A percentile compares a stretch with the other conserved stretches of the same genome.
Conservation (phyloP, 2,329 filamentous ascomycete genomes). For the Lachnellula arida region DNA sequence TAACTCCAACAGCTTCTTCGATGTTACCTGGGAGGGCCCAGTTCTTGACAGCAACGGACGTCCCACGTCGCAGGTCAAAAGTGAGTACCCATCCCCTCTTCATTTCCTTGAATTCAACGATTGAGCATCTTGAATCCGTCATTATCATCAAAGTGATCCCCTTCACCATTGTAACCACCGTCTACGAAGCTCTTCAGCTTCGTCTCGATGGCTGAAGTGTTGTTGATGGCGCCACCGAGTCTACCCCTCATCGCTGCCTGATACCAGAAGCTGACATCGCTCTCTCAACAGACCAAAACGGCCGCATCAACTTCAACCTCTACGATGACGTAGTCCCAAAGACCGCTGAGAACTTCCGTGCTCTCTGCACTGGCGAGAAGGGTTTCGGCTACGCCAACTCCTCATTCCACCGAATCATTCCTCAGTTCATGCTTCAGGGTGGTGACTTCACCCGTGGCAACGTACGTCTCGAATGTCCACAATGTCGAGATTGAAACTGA, state of each 20-base stretch:
- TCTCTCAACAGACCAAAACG: slow-evolving; percentile 51
- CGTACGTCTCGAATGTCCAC: slow-evolving; percentile 48
- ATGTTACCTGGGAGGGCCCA: slow-evolving; percentile 68
- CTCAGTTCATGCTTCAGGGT: slow-evolving; percentile 91
- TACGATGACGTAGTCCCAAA: slow-evolving; percentile 76
- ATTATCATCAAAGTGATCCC: background rate
- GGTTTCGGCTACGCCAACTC: slow-evolving; percentile 80
- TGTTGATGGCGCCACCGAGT: slow-evolving; percentile 18
- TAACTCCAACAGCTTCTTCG: slow-evolving; percentile 56
- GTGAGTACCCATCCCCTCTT: slow-evolving; percentile 44
- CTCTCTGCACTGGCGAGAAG: slow-evolving; percentile 79
- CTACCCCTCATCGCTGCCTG: slow-evolving; percentile 12
- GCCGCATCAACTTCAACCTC: slow-evolving; percentile 85
- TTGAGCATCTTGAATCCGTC: background rate
- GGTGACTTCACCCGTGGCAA: slow-evolving; percentile 92
- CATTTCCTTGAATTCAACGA: slow-evolving; percentile 1
- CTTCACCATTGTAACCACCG: background rate
- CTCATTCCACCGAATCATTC: slow-evolving; percentile 89
- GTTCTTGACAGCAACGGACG: slow-evolving; percentile 56
- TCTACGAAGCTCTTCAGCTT: background rate
- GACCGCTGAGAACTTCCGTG: slow-evolving; percentile 94
- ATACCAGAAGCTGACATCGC: slow-evolving; percentile 21
- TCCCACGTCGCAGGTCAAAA: slow-evolving; percentile 50
- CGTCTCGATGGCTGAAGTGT: slow-evolving; percentile 1
- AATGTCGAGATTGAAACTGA: slow-evolving; percentile 53